A percentile compares a stretch with the other conserved stretches of the same genome.
Evolutionary conservation across 371 early-diverging fungal species (phyloP).

Genomic region (Mucor racemosus): DNA sequence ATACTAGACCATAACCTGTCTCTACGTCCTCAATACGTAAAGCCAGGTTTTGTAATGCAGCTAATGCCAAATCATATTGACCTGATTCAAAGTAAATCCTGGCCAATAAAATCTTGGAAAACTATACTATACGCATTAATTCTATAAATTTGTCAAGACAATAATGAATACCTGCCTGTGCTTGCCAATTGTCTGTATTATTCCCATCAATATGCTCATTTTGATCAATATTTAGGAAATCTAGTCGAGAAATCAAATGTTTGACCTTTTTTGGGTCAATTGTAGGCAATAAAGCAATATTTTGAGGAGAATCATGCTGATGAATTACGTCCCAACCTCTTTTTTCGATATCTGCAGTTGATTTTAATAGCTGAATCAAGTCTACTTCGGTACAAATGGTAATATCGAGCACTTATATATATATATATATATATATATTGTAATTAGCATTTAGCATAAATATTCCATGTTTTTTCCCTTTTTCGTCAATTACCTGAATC

Average conservation of each 20-base stretch:
- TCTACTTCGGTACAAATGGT: constrained; percentile 35
- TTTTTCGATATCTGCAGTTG: constrained; percentile 9
- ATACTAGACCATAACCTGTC: constrained; percentile 60
- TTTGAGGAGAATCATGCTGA: constrained; percentile 30
- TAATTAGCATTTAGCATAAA: background rate
- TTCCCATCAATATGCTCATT: background rate
- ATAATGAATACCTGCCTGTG: constrained; percentile 21
- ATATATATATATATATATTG: too few relatives aligned
- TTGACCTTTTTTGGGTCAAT: constrained; percentile 16
- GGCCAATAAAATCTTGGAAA: constrained; percentile 44
- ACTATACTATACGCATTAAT: background rate
- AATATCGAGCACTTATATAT: constrained; percentile 34
- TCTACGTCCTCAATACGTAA: constrained; percentile 39
- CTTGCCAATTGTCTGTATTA: constrained; percentile 30
- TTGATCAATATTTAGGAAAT: constrained; percentile 7
- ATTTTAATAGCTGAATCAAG: constrained; percentile 24
- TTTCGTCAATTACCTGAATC: constrained; percentile 53
- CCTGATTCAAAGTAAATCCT: constrained; percentile 46
- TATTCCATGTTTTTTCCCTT: background rate
- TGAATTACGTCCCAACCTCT: constrained; percentile 22
- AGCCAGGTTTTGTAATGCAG: constrained; percentile 34
- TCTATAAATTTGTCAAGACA: background rate
- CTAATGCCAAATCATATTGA: constrained; percentile 34
- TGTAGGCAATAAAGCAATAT: constrained; percentile 26
- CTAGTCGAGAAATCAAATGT: constrained; percentile 3